These are phyloP conservation scores for Sporisorium scitamineum DNA, from an alignment of 1,284 basidiomycete genomes.

Conservation along the genomic window DNA sequence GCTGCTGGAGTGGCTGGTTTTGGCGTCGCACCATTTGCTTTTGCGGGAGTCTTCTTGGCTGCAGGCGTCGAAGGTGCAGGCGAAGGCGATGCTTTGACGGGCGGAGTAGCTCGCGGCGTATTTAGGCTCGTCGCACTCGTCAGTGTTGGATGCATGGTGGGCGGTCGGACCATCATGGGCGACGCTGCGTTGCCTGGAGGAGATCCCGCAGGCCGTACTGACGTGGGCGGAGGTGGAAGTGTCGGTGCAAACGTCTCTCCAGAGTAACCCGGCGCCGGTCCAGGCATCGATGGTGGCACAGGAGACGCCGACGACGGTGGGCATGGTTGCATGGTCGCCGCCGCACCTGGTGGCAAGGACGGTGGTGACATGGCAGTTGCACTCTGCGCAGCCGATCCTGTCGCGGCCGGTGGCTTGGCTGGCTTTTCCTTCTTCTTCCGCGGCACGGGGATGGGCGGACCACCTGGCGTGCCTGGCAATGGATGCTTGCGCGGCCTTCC, in stretches of 20 bases:
- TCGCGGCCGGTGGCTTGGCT: slow-evolving; percentile 19
- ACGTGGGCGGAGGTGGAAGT: slow-evolving; percentile 28
- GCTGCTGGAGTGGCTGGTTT: slow-evolving; percentile 1
- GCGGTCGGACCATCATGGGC: slow-evolving; percentile 17
- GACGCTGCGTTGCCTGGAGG: slow-evolving; percentile 13
- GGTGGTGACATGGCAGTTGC: slow-evolving; percentile 19
- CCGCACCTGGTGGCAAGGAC: slow-evolving; percentile 4
- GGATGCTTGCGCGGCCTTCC: slow-evolving; percentile 53
- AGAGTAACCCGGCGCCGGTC: slow-evolving; percentile 37
- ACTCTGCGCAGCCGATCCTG: slow-evolving; percentile 9
- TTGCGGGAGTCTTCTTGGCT: slow-evolving; percentile 16
- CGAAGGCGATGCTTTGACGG: slow-evolving; percentile 29
- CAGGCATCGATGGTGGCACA: slow-evolving; percentile 34
- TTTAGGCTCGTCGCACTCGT: slow-evolving; percentile 45
- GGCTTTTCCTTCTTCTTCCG: slow-evolving; percentile 50
- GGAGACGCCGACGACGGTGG: slow-evolving; percentile 24
- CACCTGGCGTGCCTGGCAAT: slow-evolving; percentile 44
- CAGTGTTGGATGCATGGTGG: slow-evolving; percentile 49
- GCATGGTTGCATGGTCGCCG: slow-evolving; percentile 6
- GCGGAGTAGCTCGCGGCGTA: slow-evolving; percentile 30
- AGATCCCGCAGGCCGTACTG: slow-evolving; percentile 12
- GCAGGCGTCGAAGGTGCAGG: slow-evolving; percentile 11
- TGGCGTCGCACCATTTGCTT: slow-evolving; percentile 14
- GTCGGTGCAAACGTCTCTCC: slow-evolving; percentile 40
- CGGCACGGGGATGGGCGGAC: slow-evolving; percentile 28